Percentiles rank a stretch among this genome's conserved stretches.
phyloP scores from a whole-genome alignment of 371 early-diverging fungal genomes.

The Thermomucor indicae-seudaticae region DNA sequence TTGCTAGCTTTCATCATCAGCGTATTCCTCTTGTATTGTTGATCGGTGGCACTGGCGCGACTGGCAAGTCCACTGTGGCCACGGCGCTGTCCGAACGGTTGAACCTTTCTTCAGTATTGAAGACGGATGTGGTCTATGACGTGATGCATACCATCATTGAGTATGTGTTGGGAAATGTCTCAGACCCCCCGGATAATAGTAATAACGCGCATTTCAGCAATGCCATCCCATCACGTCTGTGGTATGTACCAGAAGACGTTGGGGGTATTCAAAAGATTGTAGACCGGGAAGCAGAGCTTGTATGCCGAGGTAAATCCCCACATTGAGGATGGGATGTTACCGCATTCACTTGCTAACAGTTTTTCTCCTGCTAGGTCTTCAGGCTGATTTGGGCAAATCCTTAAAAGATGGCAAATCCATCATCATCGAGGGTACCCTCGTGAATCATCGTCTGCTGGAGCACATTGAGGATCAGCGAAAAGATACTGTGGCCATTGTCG shows the following conservation, averaged over 20 bases:
- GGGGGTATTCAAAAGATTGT: neutral
- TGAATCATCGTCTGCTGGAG: conserved; percentile 25
- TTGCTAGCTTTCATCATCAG: conserved; percentile 27
- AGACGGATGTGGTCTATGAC: conserved; percentile 34
- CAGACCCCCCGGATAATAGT: neutral
- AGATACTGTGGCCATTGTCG: conserved; percentile 13
- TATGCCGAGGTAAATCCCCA: conserved; percentile 13
- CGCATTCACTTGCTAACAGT: neutral
- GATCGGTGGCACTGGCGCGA: conserved; percentile 26
- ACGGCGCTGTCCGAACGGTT: conserved; percentile 29
- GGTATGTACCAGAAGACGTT: conserved; percentile 1
- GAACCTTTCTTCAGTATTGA: conserved; percentile 31
- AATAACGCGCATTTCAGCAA: neutral
- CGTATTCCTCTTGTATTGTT: conserved; percentile 35
- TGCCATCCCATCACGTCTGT: conserved; percentile 10
- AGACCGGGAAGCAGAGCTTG: conserved; percentile 11
- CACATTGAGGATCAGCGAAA: conserved; percentile 8
- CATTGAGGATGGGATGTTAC: no score
- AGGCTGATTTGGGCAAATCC: conserved; percentile 28
- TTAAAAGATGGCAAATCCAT: conserved; percentile 37
- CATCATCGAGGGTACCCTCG: conserved; percentile 33
- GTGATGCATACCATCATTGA: conserved; percentile 30
- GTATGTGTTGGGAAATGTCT: conserved; percentile 6
- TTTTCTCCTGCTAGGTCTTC: conserved; percentile 13
- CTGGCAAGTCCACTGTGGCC: conserved; percentile 33